A percentile compares a stretch with the other conserved stretches of the same genome.
Conservation (phyloP, 345 rosid species). For the Psidium friedrichsthalianum region DNA sequence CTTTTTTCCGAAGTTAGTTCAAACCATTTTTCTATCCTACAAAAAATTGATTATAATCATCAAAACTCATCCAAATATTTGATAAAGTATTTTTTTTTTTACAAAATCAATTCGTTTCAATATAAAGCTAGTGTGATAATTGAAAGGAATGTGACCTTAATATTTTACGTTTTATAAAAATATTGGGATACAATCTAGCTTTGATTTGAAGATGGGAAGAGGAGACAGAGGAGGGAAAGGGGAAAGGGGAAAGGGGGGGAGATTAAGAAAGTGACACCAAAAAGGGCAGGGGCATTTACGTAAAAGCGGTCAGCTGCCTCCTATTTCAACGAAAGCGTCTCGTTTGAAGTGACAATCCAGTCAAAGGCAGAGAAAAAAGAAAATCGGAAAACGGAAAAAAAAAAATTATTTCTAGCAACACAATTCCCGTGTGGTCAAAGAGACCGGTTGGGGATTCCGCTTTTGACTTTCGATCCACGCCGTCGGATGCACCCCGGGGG, state of each 20-base stretch:
- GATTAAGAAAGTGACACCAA: background rate
- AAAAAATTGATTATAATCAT: background rate
- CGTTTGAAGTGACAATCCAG: conserved; percentile 57
- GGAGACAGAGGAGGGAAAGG: no score
- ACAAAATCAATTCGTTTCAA: background rate
- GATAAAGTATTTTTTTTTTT: background rate
- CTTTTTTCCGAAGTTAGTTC: background rate
- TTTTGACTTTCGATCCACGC: conserved; percentile 2
- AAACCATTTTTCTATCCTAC: background rate
- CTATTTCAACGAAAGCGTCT: conserved; percentile 53
- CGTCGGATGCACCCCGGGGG: background rate
- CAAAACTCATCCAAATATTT: background rate
- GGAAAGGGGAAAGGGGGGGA: no score
- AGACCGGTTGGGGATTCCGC: background rate
- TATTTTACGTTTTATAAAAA: no score
- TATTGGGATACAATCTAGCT: no score
- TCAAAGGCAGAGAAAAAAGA: conserved; percentile 50
- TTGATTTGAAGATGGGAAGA: no score
- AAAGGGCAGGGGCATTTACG: conserved; percentile 3
- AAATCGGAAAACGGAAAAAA: background rate
- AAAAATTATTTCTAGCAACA: conserved; percentile 3
- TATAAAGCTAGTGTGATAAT: no score
- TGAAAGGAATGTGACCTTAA: no score
- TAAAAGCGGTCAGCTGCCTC: conserved; percentile 11
- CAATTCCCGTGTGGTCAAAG: conserved; percentile 35